Base-by-base conservation (phyloP, 805 yeast genomes). In the Wickerhamomyces strasburgensis region DNA sequence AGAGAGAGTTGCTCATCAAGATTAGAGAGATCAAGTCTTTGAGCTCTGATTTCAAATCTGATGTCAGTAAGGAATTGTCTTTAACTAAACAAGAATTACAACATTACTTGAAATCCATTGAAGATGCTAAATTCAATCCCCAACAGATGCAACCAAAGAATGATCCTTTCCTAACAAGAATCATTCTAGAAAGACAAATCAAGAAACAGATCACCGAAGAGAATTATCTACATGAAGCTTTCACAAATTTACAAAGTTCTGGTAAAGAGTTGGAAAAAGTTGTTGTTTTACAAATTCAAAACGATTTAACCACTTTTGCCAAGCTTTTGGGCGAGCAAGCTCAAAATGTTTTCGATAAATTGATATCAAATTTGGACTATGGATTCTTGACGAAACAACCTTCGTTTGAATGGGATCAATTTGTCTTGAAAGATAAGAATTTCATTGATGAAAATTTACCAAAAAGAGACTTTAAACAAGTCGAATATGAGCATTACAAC, bases 181-280 rank as follows among this genome's bases (percentile, higher is more conserved):
- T 78, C 29, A 62, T 69, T 28, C 66, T 90, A 46, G 96, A 90
- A 49, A 71, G 77, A 54, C 90, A 83, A 58, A 75, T 93, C 52
- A 80, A 73, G 50, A 74, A 72, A 47, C 96, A 87, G 57, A 60
- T 90, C 31, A 70, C 72, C 14, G 96, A 87, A 60, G 97, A 90
- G 58, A 83, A 82, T 60, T 83, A 80, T 52, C 67, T 90, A 32
- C 86, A 87, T 54, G 96, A 89, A 57, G 96, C 97, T 0, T 90
- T 75, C 57, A 69, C 79, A 48, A 89, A 90, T 60, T 70, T 89
- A 48, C 95, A 90, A 64, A 75, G 77, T 26, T 82, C 96, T 1
- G 96, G 95, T 34, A 79, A 80, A 39, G 93, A 88, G 56, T 71
- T 93, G 44, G 98, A 84, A 57, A 79, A 84, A 51, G 90, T 87